These are phyloP conservation scores for Flaveria bidentis DNA, from an alignment of 129 eudicot species.

Conservation along the genomic window DNA sequence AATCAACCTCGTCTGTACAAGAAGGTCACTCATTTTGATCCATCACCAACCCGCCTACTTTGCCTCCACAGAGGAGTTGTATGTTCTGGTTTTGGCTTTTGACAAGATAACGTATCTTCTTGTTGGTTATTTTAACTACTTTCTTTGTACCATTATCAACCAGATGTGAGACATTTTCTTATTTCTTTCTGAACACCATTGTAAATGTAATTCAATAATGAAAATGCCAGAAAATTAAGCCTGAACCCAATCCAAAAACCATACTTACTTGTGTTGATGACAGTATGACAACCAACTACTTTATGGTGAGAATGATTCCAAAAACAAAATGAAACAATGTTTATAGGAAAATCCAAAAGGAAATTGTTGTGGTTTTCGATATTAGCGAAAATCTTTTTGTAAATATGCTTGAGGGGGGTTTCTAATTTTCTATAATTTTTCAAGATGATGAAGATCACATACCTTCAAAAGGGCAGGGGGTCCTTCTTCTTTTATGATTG, in stretches of 20 bases:
- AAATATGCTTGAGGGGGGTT: background rate
- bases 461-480: conserved; percentile 88
- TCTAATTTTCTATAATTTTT: background rate
- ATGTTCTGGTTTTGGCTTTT: too few species aligned
- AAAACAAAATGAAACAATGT: background rate
- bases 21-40: background rate
- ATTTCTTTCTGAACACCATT: background rate
- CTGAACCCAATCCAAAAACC: background rate
- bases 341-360: background rate
- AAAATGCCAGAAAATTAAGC: background rate
- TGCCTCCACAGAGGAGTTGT: background rate
- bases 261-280: background rate
- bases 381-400: background rate
- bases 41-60: background rate
- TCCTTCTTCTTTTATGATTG: conserved; percentile 81
- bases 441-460: conserved; percentile 5
- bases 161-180: background rate
- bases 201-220: background rate
- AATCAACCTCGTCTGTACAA: background rate
- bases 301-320: background rate
- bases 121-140: too few species aligned
- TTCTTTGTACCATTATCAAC: too few species aligned
- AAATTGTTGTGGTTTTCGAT: background rate
- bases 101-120: too few species aligned
- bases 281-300: background rate